phyloP scores from a whole-genome alignment of 176 grass and related monocot species.

The Poa annua region DNA sequence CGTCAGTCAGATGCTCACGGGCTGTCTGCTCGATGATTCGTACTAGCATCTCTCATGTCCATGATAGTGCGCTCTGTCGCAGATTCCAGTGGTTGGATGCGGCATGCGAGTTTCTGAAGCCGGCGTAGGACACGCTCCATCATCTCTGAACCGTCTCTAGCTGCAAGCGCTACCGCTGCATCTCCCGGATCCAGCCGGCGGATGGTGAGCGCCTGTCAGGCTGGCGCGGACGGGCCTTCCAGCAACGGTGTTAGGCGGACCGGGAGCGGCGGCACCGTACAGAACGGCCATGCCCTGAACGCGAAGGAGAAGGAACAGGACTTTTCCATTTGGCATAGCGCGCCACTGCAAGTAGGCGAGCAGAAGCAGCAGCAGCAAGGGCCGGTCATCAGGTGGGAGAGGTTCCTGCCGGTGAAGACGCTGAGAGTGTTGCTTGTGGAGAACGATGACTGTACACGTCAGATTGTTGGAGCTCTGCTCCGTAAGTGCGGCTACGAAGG shows the following conservation, averaged over 20 bases:
- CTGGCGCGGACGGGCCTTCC: slow-evolving; percentile 39
- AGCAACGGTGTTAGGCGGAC: slow-evolving; percentile 38
- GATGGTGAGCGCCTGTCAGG: slow-evolving; percentile 63
- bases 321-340: slow-evolving; percentile 36
- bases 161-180: slow-evolving; percentile 9
- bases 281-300: slow-evolving; percentile 44
- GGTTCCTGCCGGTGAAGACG: slow-evolving; percentile 76
- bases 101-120: slow-evolving; percentile 46
- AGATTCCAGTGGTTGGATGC: slow-evolving; percentile 46
- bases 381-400: slow-evolving; percentile 66
- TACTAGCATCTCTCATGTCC: slow-evolving; percentile 19
- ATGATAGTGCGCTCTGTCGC: slow-evolving; percentile 5
- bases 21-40: slow-evolving; percentile 17
- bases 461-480: slow-evolving; percentile 81
- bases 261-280: slow-evolving; percentile 17
- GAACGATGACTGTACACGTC: slow-evolving; percentile 84
- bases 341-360: slow-evolving; percentile 24
- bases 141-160: slow-evolving; percentile 25
- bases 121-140: slow-evolving; percentile 38
- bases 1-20: not conserved
- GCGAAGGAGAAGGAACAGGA: slow-evolving; percentile 40
- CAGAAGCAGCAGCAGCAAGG: slow-evolving; percentile 65
- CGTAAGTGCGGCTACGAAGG: slow-evolving; percentile 91
- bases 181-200: slow-evolving; percentile 52
- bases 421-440: slow-evolving; percentile 80